Percentiles rank a stretch among this genome's conserved stretches.
phyloP scores from a whole-genome alignment of 2,329 filamentous ascomycete species.

The Delphinella strobiligena region DNA sequence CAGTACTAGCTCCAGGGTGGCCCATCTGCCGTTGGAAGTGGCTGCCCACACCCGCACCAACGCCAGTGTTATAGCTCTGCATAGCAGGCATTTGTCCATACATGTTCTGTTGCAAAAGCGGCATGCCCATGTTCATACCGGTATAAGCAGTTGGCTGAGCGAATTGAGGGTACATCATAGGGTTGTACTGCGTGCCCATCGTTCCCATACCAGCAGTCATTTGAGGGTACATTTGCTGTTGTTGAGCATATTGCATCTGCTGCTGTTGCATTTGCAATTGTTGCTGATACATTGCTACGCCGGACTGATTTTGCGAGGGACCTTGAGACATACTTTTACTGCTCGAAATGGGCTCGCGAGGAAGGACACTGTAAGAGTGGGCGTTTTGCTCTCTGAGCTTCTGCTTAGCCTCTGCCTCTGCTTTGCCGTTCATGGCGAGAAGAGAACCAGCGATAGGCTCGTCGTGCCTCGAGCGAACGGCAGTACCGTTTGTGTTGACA shows the following conservation, averaged over 20 bases:
- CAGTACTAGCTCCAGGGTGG: neutral
- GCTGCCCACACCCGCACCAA: too few relatives aligned
- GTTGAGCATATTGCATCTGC: constrained; percentile 4
- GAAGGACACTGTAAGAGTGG: neutral
- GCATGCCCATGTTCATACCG: neutral
- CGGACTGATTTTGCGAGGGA: neutral
- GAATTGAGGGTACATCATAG: constrained; percentile 8
- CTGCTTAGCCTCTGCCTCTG: constrained; percentile 1
- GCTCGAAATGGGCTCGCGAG: constrained; percentile 1
- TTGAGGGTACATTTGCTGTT: constrained; percentile 1
- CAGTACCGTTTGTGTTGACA: constrained; percentile 14
- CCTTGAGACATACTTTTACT: too few relatives aligned
- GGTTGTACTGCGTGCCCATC: constrained; percentile 9
- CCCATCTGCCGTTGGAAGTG: constrained; percentile 1
- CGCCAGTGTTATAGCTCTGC: neutral
- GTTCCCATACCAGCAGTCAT: constrained; percentile 13
- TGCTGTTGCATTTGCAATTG: constrained; percentile 7
- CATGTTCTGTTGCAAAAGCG: constrained; percentile 2
- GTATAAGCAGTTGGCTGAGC: neutral
- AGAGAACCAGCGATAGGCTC: constrained; percentile 15
- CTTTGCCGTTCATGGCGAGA: constrained; percentile 3
- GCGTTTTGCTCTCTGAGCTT: constrained; percentile 6
- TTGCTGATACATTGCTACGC: constrained; percentile 2
- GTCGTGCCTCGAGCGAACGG: constrained; percentile 18
- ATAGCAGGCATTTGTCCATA: constrained; percentile 6